Conservation (phyloP, 2,329 filamentous ascomycete species). For the Fusarium sp. region DNA sequence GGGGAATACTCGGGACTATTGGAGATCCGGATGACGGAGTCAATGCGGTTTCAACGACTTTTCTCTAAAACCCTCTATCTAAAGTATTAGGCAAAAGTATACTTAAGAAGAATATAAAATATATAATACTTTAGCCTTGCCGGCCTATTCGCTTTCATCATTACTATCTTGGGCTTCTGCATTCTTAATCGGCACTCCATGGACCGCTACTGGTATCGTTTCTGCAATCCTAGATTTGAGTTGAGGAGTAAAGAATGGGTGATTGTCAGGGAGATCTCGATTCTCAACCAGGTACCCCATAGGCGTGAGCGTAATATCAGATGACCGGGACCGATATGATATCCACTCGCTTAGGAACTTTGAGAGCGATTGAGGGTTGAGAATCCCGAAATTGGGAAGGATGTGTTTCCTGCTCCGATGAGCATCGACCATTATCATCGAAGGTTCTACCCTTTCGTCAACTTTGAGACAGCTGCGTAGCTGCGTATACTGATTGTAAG, state of each 20-base stretch:
- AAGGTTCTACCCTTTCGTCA: no score
- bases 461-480: neutral
- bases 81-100: neutral
- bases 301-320: neutral
- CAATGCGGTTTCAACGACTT: neutral
- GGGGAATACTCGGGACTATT: neutral
- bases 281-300: neutral
- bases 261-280: neutral
- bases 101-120: neutral
- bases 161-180: neutral
- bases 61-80: neutral
- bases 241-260: neutral
- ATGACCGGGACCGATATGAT: neutral
- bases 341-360: neutral
- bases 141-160: neutral
- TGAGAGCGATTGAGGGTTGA: neutral
- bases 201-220: neutral
- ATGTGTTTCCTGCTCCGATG: neutral
- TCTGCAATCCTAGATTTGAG: neutral
- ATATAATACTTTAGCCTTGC: neutral
- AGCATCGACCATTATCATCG: rapidly evolving
- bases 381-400: neutral
- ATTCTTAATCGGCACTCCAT: rapidly evolving
- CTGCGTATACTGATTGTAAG: neutral
- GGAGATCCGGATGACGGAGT: neutral